A percentile compares a stretch with the other conserved stretches of the same genome.
Evolutionary conservation across 768 basidiomycete species (phyloP).

Genomic region (Mycena kentingensis): DNA sequence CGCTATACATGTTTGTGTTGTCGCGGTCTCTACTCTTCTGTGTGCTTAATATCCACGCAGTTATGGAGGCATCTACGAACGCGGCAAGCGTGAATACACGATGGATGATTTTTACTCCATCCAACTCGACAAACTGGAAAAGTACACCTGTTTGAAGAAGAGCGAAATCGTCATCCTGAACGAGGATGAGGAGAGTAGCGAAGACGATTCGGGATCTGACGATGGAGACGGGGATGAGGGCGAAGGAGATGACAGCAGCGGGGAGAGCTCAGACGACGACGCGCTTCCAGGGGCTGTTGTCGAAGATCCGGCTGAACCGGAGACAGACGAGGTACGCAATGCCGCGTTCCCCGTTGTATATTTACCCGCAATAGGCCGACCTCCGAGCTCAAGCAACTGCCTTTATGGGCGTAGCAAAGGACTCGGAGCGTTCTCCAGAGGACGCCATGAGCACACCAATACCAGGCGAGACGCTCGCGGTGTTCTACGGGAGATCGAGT

Average conservation of each 20-base stretch:
- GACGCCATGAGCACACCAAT: conserved; percentile 77
- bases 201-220: conserved; percentile 58
- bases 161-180: conserved; percentile 62
- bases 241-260: conserved; percentile 31
- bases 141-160: conserved; percentile 70
- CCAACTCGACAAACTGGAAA: conserved; percentile 82
- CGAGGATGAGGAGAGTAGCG: conserved; percentile 63
- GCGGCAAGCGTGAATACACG: conserved; percentile 81
- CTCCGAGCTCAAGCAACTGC: conserved; percentile 39
- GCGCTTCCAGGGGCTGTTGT: conserved; percentile 24
- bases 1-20: conserved; percentile 73
- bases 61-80: conserved; percentile 89
- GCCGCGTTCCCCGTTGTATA: conserved; percentile 23
- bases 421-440: conserved; percentile 66
- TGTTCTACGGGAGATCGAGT: conserved; percentile 67
- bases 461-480: conserved; percentile 80
- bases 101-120: conserved; percentile 86
- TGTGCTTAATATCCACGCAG: conserved; percentile 35
- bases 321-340: conserved; percentile 33
- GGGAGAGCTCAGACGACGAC: conserved; percentile 50
- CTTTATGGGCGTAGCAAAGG: conserved; percentile 65
- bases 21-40: background rate
- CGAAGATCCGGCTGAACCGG: conserved; percentile 26
- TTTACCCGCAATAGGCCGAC: conserved; percentile 28
- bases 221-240: conserved; percentile 52